Evolutionary conservation across 116 monocot genomes (phyloP), one percentile per base, ranked within the genome.

Genomic region (Dioscorea cayenensis): DNA sequence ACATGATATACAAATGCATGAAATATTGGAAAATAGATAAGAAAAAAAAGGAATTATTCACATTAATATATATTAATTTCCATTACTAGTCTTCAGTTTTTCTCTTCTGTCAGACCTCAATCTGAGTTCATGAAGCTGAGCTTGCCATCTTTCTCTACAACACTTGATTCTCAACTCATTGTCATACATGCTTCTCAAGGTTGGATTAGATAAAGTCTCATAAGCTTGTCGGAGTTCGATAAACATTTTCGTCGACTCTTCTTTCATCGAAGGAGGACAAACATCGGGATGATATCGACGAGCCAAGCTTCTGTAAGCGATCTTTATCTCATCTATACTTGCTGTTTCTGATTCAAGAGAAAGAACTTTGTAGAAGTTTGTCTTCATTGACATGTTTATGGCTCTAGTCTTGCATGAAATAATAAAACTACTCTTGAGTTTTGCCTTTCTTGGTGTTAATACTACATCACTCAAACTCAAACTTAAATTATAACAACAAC

Each of bases 251-350:
- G 82, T 79, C 59, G 66, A 76, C 71, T 79, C 79, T 25, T 68
- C 72, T 28, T 49, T 78, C 55, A 37, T 76, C 25, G 71, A 58
- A 21, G 75, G 70, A 20, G 85, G 66, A 43, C 78, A 85, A 13
- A 73, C 79, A 32, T 86, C 85, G 8, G 85, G 85, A 66, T 86
- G 85, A 73, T 66, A 82, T 28, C 61, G 60, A 6, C 48, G 65
- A 28, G 85, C 85, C 82, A 86, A 49, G 36, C 72, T 71, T 22
- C 82, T 72, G 69, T 86, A 86, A 11, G 85, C 85, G 63, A 68
- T 82, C 79, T 79, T 82, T 27, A 86, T 82, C 76, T 79, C 82
- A 11, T 77, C 77, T 6, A 4, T 9, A 0, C 66, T 71, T 4
- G 29, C 74, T 0, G 20, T 51, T 25, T 38, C 51, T 6, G 70